Base-by-base conservation (phyloP, 257 asterid species). In the Avicennia marina region DNA sequence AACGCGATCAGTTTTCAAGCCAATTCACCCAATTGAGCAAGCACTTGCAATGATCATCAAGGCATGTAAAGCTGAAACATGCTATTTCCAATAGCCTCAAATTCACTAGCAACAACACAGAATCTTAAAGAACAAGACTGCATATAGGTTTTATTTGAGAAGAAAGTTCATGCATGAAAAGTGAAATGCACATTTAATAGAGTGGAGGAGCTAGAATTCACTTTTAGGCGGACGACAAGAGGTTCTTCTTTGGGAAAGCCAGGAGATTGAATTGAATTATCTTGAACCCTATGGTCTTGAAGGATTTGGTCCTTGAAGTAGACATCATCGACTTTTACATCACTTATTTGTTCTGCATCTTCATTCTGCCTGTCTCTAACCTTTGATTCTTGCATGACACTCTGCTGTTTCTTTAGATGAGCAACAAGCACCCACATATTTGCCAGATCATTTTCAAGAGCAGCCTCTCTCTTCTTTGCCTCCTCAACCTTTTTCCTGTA, bases 371-470 rank as follows among this genome's bases (percentile, higher is more conserved):
- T 47, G 17, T 56, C 71, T 61, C 45, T 71, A 53, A 64, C 59
- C 69, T 78, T 80, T 13, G 71, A 49, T 57, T 79, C 89, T 40
- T 70, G 78, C 12, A 50, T 17, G 38, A 60, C 72, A 16, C 77
- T 73, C 21, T 69, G 84, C 62, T 86, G 88, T 75, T 82, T 86
- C 78, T 84, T 93, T 60, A 94, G 79, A 81, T 81, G 97, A 60
- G 99, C 89, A 73, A 94, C 93, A 20, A 89, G 91, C 65, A 94
- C 95, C 99, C 99, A 94, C 99, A 94, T 94, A 57, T 94, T 94
- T 39, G 99, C 96, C 66, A 94, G 74, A 66, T 94, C 99, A 79
- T 94, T 94, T 64, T 94, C 99, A 60, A 94, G 69, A 64, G 83
- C 73, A 0, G 94, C 80, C 76, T 94, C 99, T 72, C 94, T 84